Conservation (phyloP, 345 rosid genomes). For the Conringia planisiliqua region DNA sequence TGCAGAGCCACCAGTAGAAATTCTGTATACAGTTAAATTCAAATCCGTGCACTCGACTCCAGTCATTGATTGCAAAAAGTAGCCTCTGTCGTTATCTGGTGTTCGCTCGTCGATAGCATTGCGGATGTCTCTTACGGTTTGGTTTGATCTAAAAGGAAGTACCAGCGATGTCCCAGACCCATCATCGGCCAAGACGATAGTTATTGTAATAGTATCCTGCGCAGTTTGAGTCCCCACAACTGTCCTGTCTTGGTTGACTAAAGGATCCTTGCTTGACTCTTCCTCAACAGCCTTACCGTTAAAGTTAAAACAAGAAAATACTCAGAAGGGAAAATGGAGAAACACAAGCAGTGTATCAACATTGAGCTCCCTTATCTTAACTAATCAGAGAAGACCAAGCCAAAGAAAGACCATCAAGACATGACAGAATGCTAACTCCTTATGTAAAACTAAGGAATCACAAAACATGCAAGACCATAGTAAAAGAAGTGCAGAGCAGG, state of each 20-base stretch:
- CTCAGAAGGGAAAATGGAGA: conserved; percentile 1
- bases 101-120: not conserved
- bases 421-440: not conserved
- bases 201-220: not conserved
- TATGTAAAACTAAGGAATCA: not conserved
- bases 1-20: not conserved
- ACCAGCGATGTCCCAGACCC: not conserved
- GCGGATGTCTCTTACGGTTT: conserved; percentile 23
- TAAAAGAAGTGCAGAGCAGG: not conserved
- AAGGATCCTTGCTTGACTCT: not conserved
- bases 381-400: not conserved
- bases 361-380: not conserved
- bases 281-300: not conserved
- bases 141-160: not conserved
- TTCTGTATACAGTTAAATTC: not conserved
- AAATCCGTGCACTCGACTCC: not conserved
- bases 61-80: not conserved
- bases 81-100: not conserved
- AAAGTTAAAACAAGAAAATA: not conserved
- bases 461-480: not conserved
- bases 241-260: not conserved
- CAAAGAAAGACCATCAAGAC: not conserved
- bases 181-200: not conserved
- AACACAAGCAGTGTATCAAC: not conserved
- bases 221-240: not conserved